Evolutionary conservation across 768 basidiomycete genomes (phyloP).

Genomic region (Multifurca ochricompacta): DNA sequence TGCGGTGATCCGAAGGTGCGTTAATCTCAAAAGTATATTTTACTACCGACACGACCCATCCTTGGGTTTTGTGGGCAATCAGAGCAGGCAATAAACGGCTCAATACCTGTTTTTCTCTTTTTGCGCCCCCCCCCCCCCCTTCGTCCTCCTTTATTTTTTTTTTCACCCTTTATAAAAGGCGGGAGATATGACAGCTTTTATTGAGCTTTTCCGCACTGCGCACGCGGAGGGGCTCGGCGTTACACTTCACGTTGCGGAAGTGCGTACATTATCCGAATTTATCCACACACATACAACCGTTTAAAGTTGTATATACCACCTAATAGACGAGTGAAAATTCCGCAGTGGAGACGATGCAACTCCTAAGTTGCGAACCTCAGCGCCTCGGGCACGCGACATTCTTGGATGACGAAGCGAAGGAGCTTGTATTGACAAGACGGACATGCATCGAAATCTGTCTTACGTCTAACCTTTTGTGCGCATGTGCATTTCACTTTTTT

Average conservation of each 20-base stretch:
- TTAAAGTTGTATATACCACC: no score
- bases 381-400: slow-evolving; percentile 80
- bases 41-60: no score
- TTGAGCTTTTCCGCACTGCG: slow-evolving; percentile 43
- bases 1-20: slow-evolving; percentile 62
- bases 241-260: slow-evolving; percentile 84
- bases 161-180: slow-evolving; percentile 28
- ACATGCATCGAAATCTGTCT: slow-evolving; percentile 75
- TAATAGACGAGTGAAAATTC: slow-evolving; percentile 41
- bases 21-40: no score
- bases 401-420: slow-evolving; percentile 51
- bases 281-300: neutral
- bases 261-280: slow-evolving; percentile 22
- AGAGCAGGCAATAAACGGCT: neutral
- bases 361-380: slow-evolving; percentile 57
- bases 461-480: slow-evolving; percentile 68
- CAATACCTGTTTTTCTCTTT: neutral
- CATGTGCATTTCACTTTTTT: neutral
- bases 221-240: slow-evolving; percentile 55
- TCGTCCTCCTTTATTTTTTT: neutral
- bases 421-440: slow-evolving; percentile 46
- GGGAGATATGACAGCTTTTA: slow-evolving; percentile 49
- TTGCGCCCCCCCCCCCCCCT: neutral
- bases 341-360: slow-evolving; percentile 46
- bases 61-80: neutral